phyloP scores from a whole-genome alignment of 2,329 filamentous ascomycete species.

The Claviceps pazoutovae region DNA sequence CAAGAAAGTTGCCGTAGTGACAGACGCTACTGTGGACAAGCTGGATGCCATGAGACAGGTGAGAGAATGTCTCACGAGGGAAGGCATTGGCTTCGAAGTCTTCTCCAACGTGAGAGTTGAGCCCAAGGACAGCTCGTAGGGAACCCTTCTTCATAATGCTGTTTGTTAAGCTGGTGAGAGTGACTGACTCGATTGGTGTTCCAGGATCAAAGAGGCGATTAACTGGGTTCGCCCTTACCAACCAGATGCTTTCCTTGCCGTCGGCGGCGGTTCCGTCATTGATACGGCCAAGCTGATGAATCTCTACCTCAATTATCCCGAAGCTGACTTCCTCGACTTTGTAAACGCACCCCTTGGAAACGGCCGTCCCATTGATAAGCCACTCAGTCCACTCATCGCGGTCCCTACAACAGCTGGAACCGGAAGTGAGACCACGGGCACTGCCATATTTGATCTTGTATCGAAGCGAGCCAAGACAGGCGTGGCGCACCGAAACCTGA shows the following conservation, averaged over 20 bases:
- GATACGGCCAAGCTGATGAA: slow-evolving; percentile 99
- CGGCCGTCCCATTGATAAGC: slow-evolving; percentile 60
- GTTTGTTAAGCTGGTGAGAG: slow-evolving; percentile 16
- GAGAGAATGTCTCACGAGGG: slow-evolving; percentile 60
- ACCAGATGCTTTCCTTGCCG: slow-evolving; percentile 83
- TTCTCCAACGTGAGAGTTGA: slow-evolving; percentile 74
- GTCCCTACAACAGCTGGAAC: slow-evolving; percentile 76
- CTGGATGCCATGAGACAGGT: slow-evolving; percentile 85
- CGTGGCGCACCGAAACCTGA: slow-evolving; percentile 87
- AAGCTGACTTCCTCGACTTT: slow-evolving; percentile 92
- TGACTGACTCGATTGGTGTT: background rate
- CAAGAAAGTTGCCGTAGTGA: slow-evolving; percentile 82
- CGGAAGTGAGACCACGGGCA: slow-evolving; percentile 89
- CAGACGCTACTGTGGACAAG: slow-evolving; percentile 67
- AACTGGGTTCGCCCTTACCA: slow-evolving; percentile 66
- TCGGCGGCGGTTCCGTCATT: slow-evolving; percentile 83
- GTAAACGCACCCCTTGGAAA: slow-evolving; percentile 90
- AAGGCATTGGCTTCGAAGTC: slow-evolving; percentile 69
- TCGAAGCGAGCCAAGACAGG: slow-evolving; percentile 86
- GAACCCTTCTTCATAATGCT: slow-evolving; percentile 7
- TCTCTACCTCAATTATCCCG: slow-evolving; percentile 77
- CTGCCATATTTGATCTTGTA: slow-evolving; percentile 93
- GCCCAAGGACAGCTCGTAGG: slow-evolving; percentile 84
- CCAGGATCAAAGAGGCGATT: slow-evolving; percentile 76
- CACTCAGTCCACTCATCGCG: slow-evolving; percentile 63